Conservation (phyloP, 768 basidiomycete species). For the Scleroderma bovista region DNA sequence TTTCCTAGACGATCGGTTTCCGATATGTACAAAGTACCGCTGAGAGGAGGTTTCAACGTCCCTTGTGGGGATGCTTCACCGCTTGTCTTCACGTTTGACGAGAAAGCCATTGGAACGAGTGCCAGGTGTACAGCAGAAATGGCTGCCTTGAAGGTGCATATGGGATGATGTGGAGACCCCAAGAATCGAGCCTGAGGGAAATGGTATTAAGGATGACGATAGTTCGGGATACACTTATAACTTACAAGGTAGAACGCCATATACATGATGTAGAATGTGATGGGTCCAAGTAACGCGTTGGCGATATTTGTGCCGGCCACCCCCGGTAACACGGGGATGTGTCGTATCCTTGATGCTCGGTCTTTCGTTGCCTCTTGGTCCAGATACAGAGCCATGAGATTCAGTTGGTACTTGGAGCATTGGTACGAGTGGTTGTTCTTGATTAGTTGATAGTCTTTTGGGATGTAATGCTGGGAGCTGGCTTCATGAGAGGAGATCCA, state of each 20-base stretch:
- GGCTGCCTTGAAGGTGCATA: constrained; percentile 58
- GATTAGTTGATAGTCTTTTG: constrained; percentile 68
- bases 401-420: constrained; percentile 70
- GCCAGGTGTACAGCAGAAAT: constrained; percentile 61
- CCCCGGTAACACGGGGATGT: constrained; percentile 66
- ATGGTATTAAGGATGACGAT: constrained; percentile 1
- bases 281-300: constrained; percentile 37
- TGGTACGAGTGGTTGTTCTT: constrained; percentile 62
- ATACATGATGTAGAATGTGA: constrained; percentile 45
- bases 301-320: constrained; percentile 63
- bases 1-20: constrained; percentile 52
- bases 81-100: constrained; percentile 31
- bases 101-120: constrained; percentile 49
- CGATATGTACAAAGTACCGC: constrained; percentile 44
- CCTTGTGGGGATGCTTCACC: constrained; percentile 3
- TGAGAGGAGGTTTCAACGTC: constrained; percentile 11
- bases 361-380: constrained; percentile 38
- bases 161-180: constrained; percentile 65
- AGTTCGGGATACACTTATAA: constrained; percentile 6
- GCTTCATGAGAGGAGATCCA: constrained; percentile 79
- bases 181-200: constrained; percentile 53
- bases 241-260: constrained; percentile 61
- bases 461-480: constrained; percentile 46
- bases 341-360: constrained; percentile 29
- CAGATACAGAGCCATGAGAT: constrained; percentile 55